Evolutionary conservation across 164 flowering plant genomes (phyloP).

Genomic region (Berberis vulgaris): DNA sequence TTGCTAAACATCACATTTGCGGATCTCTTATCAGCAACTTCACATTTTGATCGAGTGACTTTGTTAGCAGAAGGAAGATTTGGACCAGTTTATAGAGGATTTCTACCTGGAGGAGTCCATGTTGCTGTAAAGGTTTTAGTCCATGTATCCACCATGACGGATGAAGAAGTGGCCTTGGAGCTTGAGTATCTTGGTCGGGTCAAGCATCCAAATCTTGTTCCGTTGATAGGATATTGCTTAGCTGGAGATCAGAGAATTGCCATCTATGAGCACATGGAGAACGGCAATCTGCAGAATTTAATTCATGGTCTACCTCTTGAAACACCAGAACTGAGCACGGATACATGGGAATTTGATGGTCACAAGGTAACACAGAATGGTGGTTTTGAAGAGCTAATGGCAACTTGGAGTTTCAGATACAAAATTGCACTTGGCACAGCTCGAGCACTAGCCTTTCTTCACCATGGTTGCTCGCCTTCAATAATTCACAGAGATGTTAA

Average conservation of each 20-base stretch:
- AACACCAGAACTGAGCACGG: slow-evolving; percentile 58
- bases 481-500: slow-evolving; percentile 73
- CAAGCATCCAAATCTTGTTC: slow-evolving; percentile 85
- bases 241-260: slow-evolving; percentile 86
- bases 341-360: slow-evolving; percentile 67
- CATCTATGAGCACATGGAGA: slow-evolving; percentile 85
- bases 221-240: slow-evolving; percentile 76
- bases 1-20: slow-evolving; percentile 73
- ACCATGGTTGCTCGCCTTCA: slow-evolving; percentile 88
- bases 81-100: slow-evolving; percentile 82
- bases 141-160: slow-evolving; percentile 61
- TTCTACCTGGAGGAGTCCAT: slow-evolving; percentile 77
- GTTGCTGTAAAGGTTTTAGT: slow-evolving; percentile 83
- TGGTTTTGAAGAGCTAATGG: slow-evolving; percentile 36
- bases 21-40: slow-evolving; percentile 82
- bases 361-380: slow-evolving; percentile 34
- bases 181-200: slow-evolving; percentile 70
- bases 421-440: slow-evolving; percentile 75
- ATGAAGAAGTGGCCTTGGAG: slow-evolving; percentile 70
- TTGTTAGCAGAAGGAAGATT: slow-evolving; percentile 79
- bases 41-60: slow-evolving; percentile 69
- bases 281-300: slow-evolving; percentile 73
- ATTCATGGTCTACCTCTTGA: slow-evolving; percentile 73
- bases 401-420: slow-evolving; percentile 73
- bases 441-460: slow-evolving; percentile 78